Evolutionary conservation across 345 rosid genomes (phyloP).

Genomic region (Toxicodendron radicans): DNA sequence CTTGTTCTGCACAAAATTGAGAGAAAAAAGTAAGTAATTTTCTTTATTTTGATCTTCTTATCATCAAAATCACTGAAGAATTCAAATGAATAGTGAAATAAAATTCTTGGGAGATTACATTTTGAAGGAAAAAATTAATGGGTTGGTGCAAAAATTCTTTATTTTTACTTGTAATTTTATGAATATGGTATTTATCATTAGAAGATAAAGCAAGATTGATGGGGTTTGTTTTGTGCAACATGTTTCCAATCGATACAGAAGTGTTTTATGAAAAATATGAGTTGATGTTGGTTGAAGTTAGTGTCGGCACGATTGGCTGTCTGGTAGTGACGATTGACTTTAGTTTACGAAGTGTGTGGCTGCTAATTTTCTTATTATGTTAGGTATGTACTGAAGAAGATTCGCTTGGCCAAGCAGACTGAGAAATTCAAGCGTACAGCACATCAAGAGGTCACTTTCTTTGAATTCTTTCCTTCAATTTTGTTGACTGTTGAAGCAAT

Average conservation of each 20-base stretch:
- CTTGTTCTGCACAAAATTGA: constrained; percentile 75
- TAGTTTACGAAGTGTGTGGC: neutral
- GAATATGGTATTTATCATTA: neutral
- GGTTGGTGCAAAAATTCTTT: neutral
- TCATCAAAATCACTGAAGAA: constrained; percentile 1
- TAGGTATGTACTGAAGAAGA: constrained; percentile 95
- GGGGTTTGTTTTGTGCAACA: constrained; percentile 7
- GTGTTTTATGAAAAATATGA: constrained; percentile 3
- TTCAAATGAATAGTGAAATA: constrained; percentile 8
- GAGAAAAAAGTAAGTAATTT: constrained; percentile 55
- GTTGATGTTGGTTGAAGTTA: neutral
- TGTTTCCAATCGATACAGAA: constrained; percentile 7
- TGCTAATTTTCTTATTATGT: constrained; percentile 14
- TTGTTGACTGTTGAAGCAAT: constrained; percentile 7
- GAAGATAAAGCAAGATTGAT: constrained; percentile 1
- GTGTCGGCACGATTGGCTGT: constrained; percentile 37
- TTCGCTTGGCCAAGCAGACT: constrained; percentile 83
- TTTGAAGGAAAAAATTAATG: constrained; percentile 1
- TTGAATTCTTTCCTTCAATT: neutral
- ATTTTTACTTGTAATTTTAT: neutral
- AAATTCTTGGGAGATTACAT: neutral
- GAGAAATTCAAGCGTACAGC: constrained; percentile 88
- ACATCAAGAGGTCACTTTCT: constrained; percentile 74
- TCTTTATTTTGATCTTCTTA: neutral
- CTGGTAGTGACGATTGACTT: constrained; percentile 29